Percentiles rank a stretch among this genome's conserved stretches.
Conservation (phyloP, 768 basidiomycete species). For the Jaapia argillacea region DNA sequence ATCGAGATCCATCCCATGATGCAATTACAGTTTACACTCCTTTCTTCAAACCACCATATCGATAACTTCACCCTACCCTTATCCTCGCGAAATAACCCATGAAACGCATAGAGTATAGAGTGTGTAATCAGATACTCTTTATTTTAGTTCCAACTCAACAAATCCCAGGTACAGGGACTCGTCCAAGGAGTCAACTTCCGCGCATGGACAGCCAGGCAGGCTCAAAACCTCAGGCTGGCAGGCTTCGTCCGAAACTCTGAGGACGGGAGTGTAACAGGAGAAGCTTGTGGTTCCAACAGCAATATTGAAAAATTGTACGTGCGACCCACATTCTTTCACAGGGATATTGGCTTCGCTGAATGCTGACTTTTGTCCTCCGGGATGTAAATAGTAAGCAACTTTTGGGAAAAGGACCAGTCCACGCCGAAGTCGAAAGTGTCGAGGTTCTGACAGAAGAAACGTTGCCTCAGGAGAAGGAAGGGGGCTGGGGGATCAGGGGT, state of each 20-base stretch:
- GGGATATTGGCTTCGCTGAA: too few relatives aligned
- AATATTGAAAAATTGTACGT: background rate
- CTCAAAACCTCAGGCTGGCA: background rate
- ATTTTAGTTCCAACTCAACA: too few relatives aligned
- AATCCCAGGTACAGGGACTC: background rate
- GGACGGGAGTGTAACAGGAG: background rate
- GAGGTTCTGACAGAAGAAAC: background rate
- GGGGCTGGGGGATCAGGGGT: background rate
- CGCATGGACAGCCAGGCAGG: background rate
- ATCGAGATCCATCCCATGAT: too few relatives aligned
- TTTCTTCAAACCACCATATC: too few relatives aligned
- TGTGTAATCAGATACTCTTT: too few relatives aligned
- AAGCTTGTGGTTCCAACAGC: background rate
- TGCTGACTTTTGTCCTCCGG: too few relatives aligned
- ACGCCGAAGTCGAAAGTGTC: background rate
- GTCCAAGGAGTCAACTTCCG: slow-evolving; percentile 2
- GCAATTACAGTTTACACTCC: too few relatives aligned
- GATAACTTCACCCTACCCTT: too few relatives aligned
- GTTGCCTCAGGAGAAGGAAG: background rate
- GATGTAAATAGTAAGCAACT: background rate
- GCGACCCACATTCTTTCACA: background rate
- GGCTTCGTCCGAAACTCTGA: background rate
- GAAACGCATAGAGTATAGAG: too few relatives aligned
- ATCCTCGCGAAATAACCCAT: too few relatives aligned
- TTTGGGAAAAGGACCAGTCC: background rate